Base-by-base conservation (phyloP, 805 yeast genomes). In the Wickerhamiella bombiphila region DNA sequence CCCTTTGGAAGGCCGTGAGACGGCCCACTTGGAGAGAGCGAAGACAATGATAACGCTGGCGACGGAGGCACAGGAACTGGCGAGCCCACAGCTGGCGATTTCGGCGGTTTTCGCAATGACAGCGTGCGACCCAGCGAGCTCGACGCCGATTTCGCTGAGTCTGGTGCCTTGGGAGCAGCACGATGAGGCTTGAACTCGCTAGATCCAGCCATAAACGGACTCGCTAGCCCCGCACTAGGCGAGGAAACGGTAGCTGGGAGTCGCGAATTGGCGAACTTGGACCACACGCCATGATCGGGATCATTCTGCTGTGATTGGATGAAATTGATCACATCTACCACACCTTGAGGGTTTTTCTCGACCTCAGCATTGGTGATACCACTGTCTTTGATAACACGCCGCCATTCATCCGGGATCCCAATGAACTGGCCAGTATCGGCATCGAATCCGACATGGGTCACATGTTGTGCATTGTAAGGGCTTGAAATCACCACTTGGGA, bases 341-440 rank as follows among this genome's bases (percentile, higher is more conserved):
- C 93, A 0, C 94, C 96, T 57, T 83, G 93, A 2, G 96, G 95
- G 56, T 91, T 85, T 48, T 78, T 80, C 50, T 79, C 76, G 54
- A 85, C 94, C 50, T 91, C 98, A 38, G 71, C 76, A 46, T 72
- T 76, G 5, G 93, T 70, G 35, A 91, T 81, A 30, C 97, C 97
- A 52, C 82, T 78, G 6, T 91, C 88, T 8, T 78, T 70, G 41
- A 91, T 64, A 16, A 86, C 64, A 43, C 71, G 69, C 46, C 83
- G 88, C 97, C 98, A 91, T 52, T 82, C 94, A 20, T 74, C 76
- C 1, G 98, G 98, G 33, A 91, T 64, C 1, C 96, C 97, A 1
- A 86, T 80, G 53, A 79, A 88, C 39, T 81, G 76, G 11, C 95
- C 95, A 14, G 88, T 75, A 46, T 72, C 74, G 9, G 72, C 64